phyloP scores from a whole-genome alignment of 2,329 filamentous ascomycete genomes.

The Plectosphaerella plurivora region DNA sequence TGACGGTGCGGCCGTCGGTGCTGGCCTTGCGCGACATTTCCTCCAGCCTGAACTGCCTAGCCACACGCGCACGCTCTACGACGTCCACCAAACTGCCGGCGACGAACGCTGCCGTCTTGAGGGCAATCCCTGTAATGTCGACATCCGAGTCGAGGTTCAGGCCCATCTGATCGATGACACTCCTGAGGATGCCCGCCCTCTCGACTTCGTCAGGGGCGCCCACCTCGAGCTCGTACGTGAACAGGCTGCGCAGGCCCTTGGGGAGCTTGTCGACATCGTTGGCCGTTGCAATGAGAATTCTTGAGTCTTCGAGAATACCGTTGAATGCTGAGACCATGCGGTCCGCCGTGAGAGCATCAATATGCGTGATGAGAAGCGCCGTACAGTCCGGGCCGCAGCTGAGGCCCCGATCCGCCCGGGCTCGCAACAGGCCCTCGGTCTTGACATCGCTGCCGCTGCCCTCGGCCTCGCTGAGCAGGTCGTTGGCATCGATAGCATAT shows the following conservation, averaged over 20 bases:
- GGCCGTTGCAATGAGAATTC: conserved; percentile 88
- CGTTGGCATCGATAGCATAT: conserved; percentile 85
- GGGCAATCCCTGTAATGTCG: conserved; percentile 76
- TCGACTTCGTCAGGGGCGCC: conserved; percentile 88
- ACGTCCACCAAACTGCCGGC: conserved; percentile 94
- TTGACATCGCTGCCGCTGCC: conserved; percentile 88
- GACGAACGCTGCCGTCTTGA: conserved; percentile 94
- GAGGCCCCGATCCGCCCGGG: conserved; percentile 81
- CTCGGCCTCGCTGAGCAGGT: conserved; percentile 87
- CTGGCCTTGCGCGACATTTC: conserved; percentile 53
- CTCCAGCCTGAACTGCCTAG: conserved; percentile 71
- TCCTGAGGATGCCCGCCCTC: conserved; percentile 78
- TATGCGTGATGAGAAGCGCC: conserved; percentile 78
- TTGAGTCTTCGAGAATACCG: conserved; percentile 72
- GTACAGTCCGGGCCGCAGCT: conserved; percentile 83
- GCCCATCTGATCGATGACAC: conserved; percentile 71
- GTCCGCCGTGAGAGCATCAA: conserved; percentile 88
- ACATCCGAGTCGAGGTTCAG: conserved; percentile 78
- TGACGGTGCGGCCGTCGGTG: conserved; percentile 40
- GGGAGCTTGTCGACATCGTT: conserved; percentile 94
- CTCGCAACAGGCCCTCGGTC: conserved; percentile 85
- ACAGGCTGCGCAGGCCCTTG: conserved; percentile 82
- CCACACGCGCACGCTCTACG: conserved; percentile 80
- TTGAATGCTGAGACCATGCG: conserved; percentile 82
- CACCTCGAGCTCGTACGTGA: conserved; percentile 95